Base-by-base conservation (phyloP, 352 stramenopile species). In the Globisporangium perplexum region DNA sequence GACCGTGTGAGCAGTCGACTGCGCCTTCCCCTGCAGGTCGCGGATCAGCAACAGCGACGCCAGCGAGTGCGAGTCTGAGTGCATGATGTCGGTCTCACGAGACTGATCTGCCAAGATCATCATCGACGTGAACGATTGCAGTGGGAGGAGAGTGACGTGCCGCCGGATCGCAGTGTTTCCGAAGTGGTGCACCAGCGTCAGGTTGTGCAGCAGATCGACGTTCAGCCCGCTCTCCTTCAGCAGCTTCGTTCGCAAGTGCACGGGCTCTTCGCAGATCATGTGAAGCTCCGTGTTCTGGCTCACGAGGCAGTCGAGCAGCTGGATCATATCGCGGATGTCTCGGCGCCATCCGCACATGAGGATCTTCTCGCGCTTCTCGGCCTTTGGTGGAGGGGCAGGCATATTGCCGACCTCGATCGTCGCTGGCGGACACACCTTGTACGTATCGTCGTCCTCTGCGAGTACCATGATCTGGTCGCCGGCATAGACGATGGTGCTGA, bases 311-410 rank as follows among this genome's bases (percentile, higher is more conserved):
- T 96, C 83, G 3, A 96, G 74, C 20, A 93, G 50, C 30, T 74
- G 63, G 45, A 96, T 90, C 72, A 96, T 94, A 50, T 96, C 86
- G 22, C 85, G 81, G 47, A 96, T 88, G 59, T 96, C 86, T 41
- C 88, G 79, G 38, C 86, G 80, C 88, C 86, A 96, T 2, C 88
- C 88, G 43, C 81, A 94, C 66, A 96, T 88, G 24, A 96, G 57
- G 55, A 95, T 88, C 18, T 68, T 68, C 46, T 96, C 85, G 14
- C 64, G 57, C n/a, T 53, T 46, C 0, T 30, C 28, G 6, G 42
- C 7, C 43, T 82, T 81, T 2, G 50, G 20, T 28, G 58, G 46
- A 0, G 62, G 47, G 3, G 39, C 38, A 14, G 72, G 74, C 6
- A 77, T 48, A 14, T 59, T 65, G 1, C 72, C 77, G 8, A 49